Percentiles rank a stretch among this genome's conserved stretches.
These are phyloP conservation scores for Hypoxylon rickii DNA, from an alignment of 495 filamentous ascomycete genomes.

Conservation along the genomic window DNA sequence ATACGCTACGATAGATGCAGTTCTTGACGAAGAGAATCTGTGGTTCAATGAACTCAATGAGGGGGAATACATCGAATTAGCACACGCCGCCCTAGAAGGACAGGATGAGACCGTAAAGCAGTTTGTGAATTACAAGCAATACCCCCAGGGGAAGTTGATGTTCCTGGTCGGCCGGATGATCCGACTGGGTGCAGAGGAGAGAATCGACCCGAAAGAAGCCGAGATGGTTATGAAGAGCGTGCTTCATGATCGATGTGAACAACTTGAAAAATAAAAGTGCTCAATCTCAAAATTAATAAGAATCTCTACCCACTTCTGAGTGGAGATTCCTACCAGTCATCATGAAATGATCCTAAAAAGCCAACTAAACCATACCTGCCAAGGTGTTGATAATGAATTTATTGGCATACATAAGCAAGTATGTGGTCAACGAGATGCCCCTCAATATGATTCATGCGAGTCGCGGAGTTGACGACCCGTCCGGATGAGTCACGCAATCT, in stretches of 20 bases:
- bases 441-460: slow-evolving; percentile 1
- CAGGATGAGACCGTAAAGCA: slow-evolving; percentile 67
- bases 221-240: slow-evolving; percentile 65
- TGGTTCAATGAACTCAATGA: slow-evolving; percentile 64
- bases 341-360: slow-evolving; percentile 11
- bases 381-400: too few relatives aligned
- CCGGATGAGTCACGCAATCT: slow-evolving; percentile 31
- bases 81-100: slow-evolving; percentile 52
- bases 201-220: slow-evolving; percentile 75
- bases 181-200: slow-evolving; percentile 71
- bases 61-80: slow-evolving; percentile 63
- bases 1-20: slow-evolving; percentile 55
- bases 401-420: too few relatives aligned
- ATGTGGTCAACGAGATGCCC: slow-evolving; percentile 17
- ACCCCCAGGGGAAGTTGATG: slow-evolving; percentile 72
- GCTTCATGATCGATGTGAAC: too few relatives aligned
- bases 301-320: too few relatives aligned
- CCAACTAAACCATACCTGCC: too few relatives aligned
- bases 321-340: slow-evolving; percentile 20
- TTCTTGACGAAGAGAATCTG: slow-evolving; percentile 70
- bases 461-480: neutral
- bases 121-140: slow-evolving; percentile 66
- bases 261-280: too few relatives aligned
- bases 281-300: too few relatives aligned
- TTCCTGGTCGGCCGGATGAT: slow-evolving; percentile 95